Evolutionary conservation across 2,329 filamentous ascomycete species (phyloP).

Genomic region (Periconia macrospinosa): DNA sequence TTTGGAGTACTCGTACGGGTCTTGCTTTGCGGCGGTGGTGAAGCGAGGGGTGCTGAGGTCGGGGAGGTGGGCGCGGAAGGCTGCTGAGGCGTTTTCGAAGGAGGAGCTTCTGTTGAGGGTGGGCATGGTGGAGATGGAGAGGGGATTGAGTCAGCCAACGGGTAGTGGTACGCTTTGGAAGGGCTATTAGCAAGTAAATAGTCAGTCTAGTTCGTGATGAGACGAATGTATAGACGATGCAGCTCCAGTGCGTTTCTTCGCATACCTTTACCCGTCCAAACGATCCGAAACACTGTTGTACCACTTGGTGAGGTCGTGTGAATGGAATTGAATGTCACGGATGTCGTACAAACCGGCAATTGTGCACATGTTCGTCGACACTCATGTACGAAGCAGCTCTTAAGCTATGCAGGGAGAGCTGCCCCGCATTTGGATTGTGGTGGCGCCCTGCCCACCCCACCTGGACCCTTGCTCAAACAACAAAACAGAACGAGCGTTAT

Average conservation of each 20-base stretch:
- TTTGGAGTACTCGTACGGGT: slow-evolving; percentile 64
- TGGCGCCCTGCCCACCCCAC: neutral
- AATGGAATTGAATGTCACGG: too few relatives aligned
- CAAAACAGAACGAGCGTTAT: too few relatives aligned
- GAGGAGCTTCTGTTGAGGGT: neutral
- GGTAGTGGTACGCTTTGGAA: too few relatives aligned
- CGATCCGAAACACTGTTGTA: too few relatives aligned
- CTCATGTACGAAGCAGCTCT: neutral
- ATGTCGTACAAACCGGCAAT: too few relatives aligned
- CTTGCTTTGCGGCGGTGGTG: slow-evolving; percentile 63
- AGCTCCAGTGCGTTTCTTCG: too few relatives aligned
- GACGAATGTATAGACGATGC: too few relatives aligned
- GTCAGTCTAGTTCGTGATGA: too few relatives aligned
- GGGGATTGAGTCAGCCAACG: neutral
- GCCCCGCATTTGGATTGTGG: neutral
- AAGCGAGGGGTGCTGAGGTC: slow-evolving; percentile 65
- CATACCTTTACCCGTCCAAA: too few relatives aligned
- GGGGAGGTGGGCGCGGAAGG: slow-evolving; percentile 63
- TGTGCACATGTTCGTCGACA: neutral
- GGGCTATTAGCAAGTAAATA: too few relatives aligned
- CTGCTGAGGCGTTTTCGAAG: slow-evolving; percentile 21
- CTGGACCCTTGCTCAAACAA: too few relatives aligned
- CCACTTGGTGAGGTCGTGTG: too few relatives aligned
- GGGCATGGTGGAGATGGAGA: neutral
- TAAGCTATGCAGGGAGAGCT: neutral